Evolutionary conservation across 257 asterid species (phyloP).

Genomic region (Plantago ovata): DNA sequence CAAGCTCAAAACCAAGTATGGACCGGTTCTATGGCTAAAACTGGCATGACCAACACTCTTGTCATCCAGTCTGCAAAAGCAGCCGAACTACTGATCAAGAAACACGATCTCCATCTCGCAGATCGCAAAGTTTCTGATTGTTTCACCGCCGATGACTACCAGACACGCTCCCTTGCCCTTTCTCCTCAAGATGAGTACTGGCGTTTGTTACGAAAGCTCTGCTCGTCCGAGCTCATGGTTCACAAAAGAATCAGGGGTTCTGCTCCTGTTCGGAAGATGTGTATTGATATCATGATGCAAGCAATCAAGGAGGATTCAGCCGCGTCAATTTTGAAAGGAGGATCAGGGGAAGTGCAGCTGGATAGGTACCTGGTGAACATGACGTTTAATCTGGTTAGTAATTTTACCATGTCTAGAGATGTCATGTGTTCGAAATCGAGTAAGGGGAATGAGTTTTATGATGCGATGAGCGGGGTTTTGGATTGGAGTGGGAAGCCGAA

Average conservation of each 20-base stretch:
- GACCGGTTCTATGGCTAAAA: no score
- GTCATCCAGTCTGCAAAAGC: conserved; percentile 26
- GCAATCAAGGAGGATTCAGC: conserved; percentile 29
- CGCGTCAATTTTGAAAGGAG: background rate
- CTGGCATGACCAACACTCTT: conserved; percentile 24
- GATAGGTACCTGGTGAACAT: conserved; percentile 29
- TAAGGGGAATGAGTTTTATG: no score
- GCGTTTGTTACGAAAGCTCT: conserved; percentile 27
- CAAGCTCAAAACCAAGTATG: conserved; percentile 17
- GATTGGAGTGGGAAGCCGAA: no score
- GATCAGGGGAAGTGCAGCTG: conserved; percentile 18
- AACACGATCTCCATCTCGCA: conserved; percentile 28
- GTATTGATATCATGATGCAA: conserved; percentile 24
- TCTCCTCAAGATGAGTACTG: conserved; percentile 32
- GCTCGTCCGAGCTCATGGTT: conserved; percentile 31
- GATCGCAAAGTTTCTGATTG: conserved; percentile 23
- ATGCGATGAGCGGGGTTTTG: no score
- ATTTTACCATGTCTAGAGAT: no score
- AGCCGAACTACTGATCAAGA: conserved; percentile 38
- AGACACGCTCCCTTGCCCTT: conserved; percentile 19
- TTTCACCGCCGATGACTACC: conserved; percentile 25
- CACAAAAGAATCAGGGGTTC: conserved; percentile 27
- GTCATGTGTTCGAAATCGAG: no score
- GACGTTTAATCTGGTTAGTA: conserved; percentile 33
- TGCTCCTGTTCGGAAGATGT: conserved; percentile 14